Percentiles rank a stretch among this genome's conserved stretches.
These are phyloP conservation scores for Glarea lozoyensis DNA, from an alignment of 495 filamentous ascomycete genomes.

Conservation along the genomic window DNA sequence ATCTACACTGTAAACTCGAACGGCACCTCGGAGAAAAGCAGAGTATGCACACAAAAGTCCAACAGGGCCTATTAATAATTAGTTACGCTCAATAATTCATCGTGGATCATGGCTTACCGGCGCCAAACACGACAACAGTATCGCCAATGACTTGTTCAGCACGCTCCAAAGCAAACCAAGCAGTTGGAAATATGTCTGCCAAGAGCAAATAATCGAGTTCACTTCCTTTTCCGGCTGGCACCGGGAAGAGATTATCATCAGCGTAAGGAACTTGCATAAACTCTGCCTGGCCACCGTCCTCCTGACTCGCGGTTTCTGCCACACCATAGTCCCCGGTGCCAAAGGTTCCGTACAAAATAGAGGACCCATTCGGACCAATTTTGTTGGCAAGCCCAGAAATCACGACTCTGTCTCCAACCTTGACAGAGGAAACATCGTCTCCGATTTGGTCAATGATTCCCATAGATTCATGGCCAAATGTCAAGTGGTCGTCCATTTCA, in stretches of 20 bases:
- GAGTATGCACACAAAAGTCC: constrained; percentile 31
- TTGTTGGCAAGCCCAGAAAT: constrained; percentile 4
- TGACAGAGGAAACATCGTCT: constrained; percentile 19
- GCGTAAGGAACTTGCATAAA: constrained; percentile 33
- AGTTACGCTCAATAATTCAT: constrained; percentile 21
- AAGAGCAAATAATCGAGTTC: constrained; percentile 30
- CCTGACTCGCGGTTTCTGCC: background rate
- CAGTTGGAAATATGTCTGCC: constrained; percentile 28
- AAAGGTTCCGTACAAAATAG: background rate
- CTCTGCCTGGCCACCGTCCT: constrained; percentile 26
- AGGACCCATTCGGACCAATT: background rate
- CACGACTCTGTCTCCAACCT: constrained; percentile 29
- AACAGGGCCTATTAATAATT: constrained; percentile 13
- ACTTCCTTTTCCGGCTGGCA: constrained; percentile 16
- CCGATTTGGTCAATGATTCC: constrained; percentile 30
- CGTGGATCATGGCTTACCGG: background rate
- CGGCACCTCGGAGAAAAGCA: constrained; percentile 30
- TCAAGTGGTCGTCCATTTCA: constrained; percentile 9
- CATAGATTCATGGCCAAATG: constrained; percentile 33
- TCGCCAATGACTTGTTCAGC: constrained; percentile 29
- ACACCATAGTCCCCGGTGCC: background rate
- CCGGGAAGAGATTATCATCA: constrained; percentile 25
- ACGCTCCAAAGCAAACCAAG: constrained; percentile 27
- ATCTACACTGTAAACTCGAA: constrained; percentile 24
- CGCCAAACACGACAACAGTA: constrained; percentile 35